phyloP scores from a whole-genome alignment of 768 basidiomycete genomes.

The Russula vinacea region DNA sequence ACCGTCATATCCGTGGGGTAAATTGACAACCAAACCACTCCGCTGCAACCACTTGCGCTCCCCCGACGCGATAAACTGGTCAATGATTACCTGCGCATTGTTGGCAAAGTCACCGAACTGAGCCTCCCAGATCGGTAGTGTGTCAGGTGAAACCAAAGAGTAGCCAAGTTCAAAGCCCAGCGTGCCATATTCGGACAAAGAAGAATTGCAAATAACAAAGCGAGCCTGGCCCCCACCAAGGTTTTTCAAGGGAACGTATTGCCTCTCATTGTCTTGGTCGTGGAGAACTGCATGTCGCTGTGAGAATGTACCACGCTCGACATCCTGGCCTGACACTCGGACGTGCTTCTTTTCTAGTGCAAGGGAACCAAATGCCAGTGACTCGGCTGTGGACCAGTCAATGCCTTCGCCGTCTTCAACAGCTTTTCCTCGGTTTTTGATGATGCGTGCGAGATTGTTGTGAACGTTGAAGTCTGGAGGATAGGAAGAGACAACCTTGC shows the following conservation, averaged over 20 bases:
- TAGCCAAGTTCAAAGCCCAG: constrained; percentile 99
- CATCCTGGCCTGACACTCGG: constrained; percentile 95
- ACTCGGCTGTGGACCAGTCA: constrained; percentile 98
- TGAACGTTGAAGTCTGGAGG: constrained; percentile 85
- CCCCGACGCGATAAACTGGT: constrained; percentile 97
- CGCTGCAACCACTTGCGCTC: constrained; percentile 98
- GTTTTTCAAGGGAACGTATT: constrained; percentile 87
- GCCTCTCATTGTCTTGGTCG: constrained; percentile 89
- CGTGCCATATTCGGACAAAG: constrained; percentile 89
- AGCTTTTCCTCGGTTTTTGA: constrained; percentile 80
- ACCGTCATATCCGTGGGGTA: constrained; percentile 97
- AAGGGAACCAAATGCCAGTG: constrained; percentile 91
- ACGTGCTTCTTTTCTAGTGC: constrained; percentile 92
- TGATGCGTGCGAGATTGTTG: constrained; percentile 91
- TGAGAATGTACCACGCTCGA: constrained; percentile 98
- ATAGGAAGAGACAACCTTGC: constrained; percentile 81
- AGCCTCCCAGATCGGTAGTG: constrained; percentile 96
- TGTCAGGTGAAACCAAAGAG: constrained; percentile 92
- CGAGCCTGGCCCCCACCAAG: constrained; percentile 84
- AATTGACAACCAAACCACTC: constrained; percentile 79
- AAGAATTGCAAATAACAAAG: constrained; percentile 96
- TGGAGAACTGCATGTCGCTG: constrained; percentile 97
- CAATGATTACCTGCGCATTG: constrained; percentile 96
- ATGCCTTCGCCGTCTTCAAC: constrained; percentile 89
- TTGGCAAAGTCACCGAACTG: constrained; percentile 99